Evolutionary conservation across 2,329 filamentous ascomycete genomes (phyloP).

Genomic region (Colletotrichum tropicale): DNA sequence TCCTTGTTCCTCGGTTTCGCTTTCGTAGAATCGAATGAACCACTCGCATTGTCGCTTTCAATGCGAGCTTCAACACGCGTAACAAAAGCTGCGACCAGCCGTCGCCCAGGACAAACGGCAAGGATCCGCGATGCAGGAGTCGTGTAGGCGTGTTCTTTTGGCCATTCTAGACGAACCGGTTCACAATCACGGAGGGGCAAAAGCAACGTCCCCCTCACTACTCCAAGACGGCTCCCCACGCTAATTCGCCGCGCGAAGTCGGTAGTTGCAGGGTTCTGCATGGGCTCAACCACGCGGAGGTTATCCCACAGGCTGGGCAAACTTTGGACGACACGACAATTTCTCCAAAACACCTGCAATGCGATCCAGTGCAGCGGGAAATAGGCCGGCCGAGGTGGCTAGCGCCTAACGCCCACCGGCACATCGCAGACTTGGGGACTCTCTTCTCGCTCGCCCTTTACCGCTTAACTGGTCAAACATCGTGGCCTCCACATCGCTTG

Average conservation of each 20-base stretch:
- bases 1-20: background rate
- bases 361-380: background rate
- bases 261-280: background rate
- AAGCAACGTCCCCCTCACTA: background rate
- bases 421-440: background rate
- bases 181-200: background rate
- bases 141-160: background rate
- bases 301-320: background rate
- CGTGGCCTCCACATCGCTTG: background rate
- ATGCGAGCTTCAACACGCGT: background rate
- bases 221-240: background rate
- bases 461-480: background rate
- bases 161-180: background rate
- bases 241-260: background rate
- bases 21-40: background rate
- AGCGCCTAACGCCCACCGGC: background rate
- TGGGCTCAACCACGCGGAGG: background rate
- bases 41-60: background rate
- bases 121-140: background rate
- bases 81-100: background rate
- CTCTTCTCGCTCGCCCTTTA: background rate
- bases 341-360: background rate
- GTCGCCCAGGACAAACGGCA: background rate
- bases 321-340: background rate
- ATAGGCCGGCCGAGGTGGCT: background rate